A percentile compares a stretch with the other conserved stretches of the same genome.
Conservation (phyloP, 106 monocot genomes). For the Platanthera zijinensis region DNA sequence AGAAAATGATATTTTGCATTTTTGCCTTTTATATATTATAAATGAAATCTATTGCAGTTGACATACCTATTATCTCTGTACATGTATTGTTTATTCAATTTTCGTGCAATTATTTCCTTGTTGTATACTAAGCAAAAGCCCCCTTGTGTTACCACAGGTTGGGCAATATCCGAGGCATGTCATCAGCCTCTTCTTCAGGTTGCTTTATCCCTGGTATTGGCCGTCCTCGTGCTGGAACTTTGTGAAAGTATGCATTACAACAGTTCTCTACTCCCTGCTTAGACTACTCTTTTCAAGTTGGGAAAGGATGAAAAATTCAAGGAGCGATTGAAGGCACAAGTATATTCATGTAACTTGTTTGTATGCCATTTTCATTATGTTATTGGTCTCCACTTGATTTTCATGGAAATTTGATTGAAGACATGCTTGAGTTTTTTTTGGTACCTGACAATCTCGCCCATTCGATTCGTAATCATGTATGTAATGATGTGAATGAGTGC, state of each 20-base stretch:
- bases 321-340: background rate
- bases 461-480: background rate
- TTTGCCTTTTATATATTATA: no score
- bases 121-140: background rate
- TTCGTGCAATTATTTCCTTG: no score
- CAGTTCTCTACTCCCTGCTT: slow-evolving; percentile 59
- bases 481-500: background rate
- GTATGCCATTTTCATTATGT: no score
- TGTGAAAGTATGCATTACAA: slow-evolving; percentile 43
- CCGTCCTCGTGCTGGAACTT: slow-evolving; percentile 98
- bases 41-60: no score
- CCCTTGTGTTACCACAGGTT: slow-evolving; percentile 32
- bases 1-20: no score
- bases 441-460: background rate
- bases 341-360: background rate
- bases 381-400: background rate
- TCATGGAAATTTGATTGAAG: background rate
- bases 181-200: slow-evolving; percentile 90
- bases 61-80: no score
- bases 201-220: slow-evolving; percentile 98
- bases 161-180: slow-evolving; percentile 81
- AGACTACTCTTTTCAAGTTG: slow-evolving; percentile 50
- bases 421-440: background rate
- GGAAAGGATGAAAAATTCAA: slow-evolving; percentile 48
- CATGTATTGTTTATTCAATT: no score